Evolutionary conservation across 1,139 yeast genomes (phyloP), one percentile per base, ranked within the genome.

Genomic region (Torulaspora pretoriensis): DNA sequence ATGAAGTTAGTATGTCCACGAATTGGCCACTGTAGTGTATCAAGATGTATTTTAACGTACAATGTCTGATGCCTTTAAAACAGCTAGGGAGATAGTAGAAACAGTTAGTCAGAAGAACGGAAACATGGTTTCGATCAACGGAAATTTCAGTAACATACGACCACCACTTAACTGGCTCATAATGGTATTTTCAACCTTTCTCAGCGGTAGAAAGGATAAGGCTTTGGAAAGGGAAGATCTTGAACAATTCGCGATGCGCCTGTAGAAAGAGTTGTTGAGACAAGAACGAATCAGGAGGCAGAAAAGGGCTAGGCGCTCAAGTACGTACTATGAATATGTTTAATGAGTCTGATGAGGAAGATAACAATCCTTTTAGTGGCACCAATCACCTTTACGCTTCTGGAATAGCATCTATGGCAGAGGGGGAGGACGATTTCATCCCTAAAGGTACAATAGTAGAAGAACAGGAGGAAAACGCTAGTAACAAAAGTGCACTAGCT

Each of bases 331-430:
- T 54, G 57, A 47, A 48, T 37, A 42, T 46, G 35, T 53, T 52
- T 35, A 41, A 41, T 39, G 56, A 51, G 16, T 53, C 55, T 40
- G 65, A 68, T 9, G 81, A 78, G 38, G 80, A 71, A 40, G 74
- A 71, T 50, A 72, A 72, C 51, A 72, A 72, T 51, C 77, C 77
- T 1, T 72, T 72, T 54, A 63, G 67, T 4, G 76, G 75, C 2
- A 68, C 74, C 3, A 65, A 64, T 32, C 75, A 71, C 44, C 57
- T 57, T 44, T 70, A 59, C 46, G 71, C 74, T 0, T 64, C 69
- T 14, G 75, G 75, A 4, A 66, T 71, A 14, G 60, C 58, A 13
- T 60, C 56, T 7, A 47, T 46, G 19, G 47, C 43, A 14, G 49
- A 46, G 24, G 49, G 47, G 12, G 49, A 46, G 34, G 49, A 46